Conservation (phyloP, 2,329 filamentous ascomycete species). For the Exutisphaerella laricina region DNA sequence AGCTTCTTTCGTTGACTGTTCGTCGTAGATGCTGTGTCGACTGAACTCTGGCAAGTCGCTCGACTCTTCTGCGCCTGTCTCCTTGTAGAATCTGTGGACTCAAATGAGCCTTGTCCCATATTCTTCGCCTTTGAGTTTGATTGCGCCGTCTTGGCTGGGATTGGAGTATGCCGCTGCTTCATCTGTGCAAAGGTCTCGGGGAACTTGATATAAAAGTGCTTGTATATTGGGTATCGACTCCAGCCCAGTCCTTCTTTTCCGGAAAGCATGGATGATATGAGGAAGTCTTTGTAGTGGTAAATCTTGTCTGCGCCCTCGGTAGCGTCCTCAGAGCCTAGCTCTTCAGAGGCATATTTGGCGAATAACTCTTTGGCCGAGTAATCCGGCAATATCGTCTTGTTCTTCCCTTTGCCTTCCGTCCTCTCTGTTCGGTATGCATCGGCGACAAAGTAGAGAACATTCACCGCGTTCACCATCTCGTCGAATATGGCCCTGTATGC, state of each 20-base stretch:
- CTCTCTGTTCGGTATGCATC: slow-evolving; percentile 46
- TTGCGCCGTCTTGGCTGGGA: slow-evolving; percentile 2
- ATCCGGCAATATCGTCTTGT: slow-evolving; percentile 23
- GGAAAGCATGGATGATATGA: slow-evolving; percentile 42
- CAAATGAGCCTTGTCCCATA: slow-evolving; percentile 12
- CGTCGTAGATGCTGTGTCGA: slow-evolving; percentile 18
- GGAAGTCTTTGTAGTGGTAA: slow-evolving; percentile 36
- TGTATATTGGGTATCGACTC: slow-evolving; percentile 40
- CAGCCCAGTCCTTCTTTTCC: slow-evolving; percentile 42
- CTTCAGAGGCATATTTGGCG: slow-evolving; percentile 30
- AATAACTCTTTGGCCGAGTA: slow-evolving; percentile 38
- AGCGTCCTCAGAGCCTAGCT: slow-evolving; percentile 20
- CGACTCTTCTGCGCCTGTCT: slow-evolving; percentile 3
- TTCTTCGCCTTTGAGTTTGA: slow-evolving; percentile 3
- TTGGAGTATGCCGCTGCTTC: slow-evolving; percentile 7
- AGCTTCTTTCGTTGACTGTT: slow-evolving; percentile 25
- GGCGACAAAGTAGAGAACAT: slow-evolving; percentile 58
- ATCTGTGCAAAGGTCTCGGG: slow-evolving; percentile 24
- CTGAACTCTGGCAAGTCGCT: slow-evolving; percentile 14
- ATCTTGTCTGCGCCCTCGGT: slow-evolving; percentile 23
- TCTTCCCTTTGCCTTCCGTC: slow-evolving; percentile 35
- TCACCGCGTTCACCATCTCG: slow-evolving; percentile 58
- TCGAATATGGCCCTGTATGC: slow-evolving; percentile 53
- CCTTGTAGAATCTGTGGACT: slow-evolving; percentile 4
- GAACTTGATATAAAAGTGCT: slow-evolving; percentile 36